Evolutionary conservation across 1,284 basidiomycete species (phyloP).

Genomic region (Apiotrichum domesticum): DNA sequence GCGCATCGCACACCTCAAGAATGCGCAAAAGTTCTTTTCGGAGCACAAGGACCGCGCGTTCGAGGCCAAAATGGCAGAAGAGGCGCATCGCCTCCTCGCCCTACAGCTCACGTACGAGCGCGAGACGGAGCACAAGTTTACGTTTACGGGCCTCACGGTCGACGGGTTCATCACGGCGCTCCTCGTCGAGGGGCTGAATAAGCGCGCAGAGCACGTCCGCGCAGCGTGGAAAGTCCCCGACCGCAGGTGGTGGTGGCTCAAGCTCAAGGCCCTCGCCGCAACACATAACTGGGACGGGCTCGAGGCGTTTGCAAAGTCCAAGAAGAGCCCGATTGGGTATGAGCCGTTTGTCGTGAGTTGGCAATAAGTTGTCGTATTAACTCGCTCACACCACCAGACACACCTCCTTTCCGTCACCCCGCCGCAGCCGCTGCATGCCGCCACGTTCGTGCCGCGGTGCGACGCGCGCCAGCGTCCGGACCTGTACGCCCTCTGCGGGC

Average conservation of each 20-base stretch:
- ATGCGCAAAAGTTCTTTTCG: slow-evolving; percentile 83
- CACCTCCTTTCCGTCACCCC: slow-evolving; percentile 37
- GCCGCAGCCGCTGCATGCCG: slow-evolving; percentile 61
- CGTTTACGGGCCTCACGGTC: slow-evolving; percentile 71
- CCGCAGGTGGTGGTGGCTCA: slow-evolving; percentile 91
- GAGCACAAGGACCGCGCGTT: slow-evolving; percentile 88
- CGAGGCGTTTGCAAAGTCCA: slow-evolving; percentile 74
- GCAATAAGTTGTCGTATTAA: too few relatives aligned
- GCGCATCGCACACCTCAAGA: slow-evolving; percentile 65
- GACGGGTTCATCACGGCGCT: slow-evolving; percentile 75
- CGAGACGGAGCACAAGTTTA: slow-evolving; percentile 68
- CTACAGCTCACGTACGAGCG: slow-evolving; percentile 81
- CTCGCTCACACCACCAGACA: slow-evolving; percentile 20
- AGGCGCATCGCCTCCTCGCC: slow-evolving; percentile 66
- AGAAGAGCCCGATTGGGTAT: slow-evolving; percentile 90
- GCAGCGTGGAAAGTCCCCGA: slow-evolving; percentile 85
- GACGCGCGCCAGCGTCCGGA: slow-evolving; percentile 76
- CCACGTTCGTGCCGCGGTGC: slow-evolving; percentile 68
- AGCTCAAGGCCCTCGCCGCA: slow-evolving; percentile 72
- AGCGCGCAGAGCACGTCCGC: slow-evolving; percentile 78
- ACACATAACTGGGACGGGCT: slow-evolving; percentile 75
- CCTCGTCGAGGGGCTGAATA: slow-evolving; percentile 67
- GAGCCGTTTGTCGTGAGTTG: slow-evolving; percentile 78
- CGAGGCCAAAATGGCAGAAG: slow-evolving; percentile 93
- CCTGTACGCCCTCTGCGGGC: slow-evolving; percentile 77